These are phyloP conservation scores for Beauveria caledonica DNA, from an alignment of 2,329 filamentous ascomycete genomes.

Conservation along the genomic window DNA sequence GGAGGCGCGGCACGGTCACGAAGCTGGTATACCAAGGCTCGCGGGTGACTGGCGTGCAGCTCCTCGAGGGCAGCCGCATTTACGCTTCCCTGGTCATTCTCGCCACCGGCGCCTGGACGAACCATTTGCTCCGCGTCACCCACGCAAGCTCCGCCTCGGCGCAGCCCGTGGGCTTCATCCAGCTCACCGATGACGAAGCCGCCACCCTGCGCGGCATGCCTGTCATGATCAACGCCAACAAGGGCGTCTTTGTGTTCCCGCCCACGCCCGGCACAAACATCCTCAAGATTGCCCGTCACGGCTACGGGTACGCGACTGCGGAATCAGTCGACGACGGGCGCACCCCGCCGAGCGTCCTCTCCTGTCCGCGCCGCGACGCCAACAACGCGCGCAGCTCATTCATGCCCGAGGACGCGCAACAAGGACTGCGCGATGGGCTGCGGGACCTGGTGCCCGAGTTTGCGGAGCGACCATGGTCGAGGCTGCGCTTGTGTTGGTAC, in stretches of 20 bases:
- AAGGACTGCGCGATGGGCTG: constrained; percentile 42
- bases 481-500: constrained; percentile 54
- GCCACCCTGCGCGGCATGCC: constrained; percentile 43
- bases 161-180: constrained; percentile 57
- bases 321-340: constrained; percentile 16
- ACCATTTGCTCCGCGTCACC: constrained; percentile 43
- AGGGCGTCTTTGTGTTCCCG: constrained; percentile 48
- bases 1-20: constrained; percentile 21
- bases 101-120: constrained; percentile 62
- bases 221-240: constrained; percentile 47
- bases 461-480: constrained; percentile 40
- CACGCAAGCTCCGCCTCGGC: constrained; percentile 56
- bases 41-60: constrained; percentile 18
- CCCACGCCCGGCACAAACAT: constrained; percentile 37
- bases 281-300: constrained; percentile 54
- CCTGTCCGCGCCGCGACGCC: constrained; percentile 24
- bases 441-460: constrained; percentile 46
- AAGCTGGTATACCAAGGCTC: constrained; percentile 15
- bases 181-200: constrained; percentile 51
- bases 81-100: constrained; percentile 53
- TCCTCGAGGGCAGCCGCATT: constrained; percentile 31
- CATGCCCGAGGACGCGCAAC: constrained; percentile 42
- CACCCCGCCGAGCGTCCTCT: constrained; percentile 19
- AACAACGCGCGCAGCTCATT: constrained; percentile 33
- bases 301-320: constrained; percentile 42